These are phyloP conservation scores for Talaromyces sp. DNA, from an alignment of 2,329 filamentous ascomycete species.

Conservation along the genomic window DNA sequence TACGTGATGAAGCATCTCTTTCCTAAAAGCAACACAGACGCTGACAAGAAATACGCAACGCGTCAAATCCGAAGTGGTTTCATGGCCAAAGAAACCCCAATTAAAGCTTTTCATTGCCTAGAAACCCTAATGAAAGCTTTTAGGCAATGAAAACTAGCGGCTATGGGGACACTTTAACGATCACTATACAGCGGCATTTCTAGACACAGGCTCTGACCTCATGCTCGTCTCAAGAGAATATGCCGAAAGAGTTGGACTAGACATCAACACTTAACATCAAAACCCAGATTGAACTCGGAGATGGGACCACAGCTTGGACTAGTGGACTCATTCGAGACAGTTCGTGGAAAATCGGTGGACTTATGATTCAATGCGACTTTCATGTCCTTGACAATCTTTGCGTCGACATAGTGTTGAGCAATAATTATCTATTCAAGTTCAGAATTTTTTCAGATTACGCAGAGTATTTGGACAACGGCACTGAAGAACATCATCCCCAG, in stretches of 20 bases:
- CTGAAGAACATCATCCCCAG: neutral
- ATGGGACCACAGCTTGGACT: neutral
- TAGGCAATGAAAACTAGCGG: neutral
- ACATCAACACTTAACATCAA: neutral
- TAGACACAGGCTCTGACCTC: neutral
- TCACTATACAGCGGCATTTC: neutral
- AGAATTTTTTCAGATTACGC: neutral
- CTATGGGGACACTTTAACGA: neutral
- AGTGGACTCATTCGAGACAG: neutral
- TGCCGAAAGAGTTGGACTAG: neutral
- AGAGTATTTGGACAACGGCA: neutral
- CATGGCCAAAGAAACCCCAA: neutral
- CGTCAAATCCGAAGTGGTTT: neutral
- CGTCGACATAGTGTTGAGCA: neutral
- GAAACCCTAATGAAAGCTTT: neutral
- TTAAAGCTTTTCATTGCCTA: neutral
- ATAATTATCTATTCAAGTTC: neutral
- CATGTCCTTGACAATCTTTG: neutral
- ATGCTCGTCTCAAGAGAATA: neutral
- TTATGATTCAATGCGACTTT: neutral
- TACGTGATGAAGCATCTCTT: neutral
- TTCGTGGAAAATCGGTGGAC: neutral
- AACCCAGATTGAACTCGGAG: neutral
- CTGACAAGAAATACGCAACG: neutral
- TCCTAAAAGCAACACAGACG: neutral